Evolutionary conservation across 129 eudicot genomes (phyloP).

Genomic region (Tagetes erecta): DNA sequence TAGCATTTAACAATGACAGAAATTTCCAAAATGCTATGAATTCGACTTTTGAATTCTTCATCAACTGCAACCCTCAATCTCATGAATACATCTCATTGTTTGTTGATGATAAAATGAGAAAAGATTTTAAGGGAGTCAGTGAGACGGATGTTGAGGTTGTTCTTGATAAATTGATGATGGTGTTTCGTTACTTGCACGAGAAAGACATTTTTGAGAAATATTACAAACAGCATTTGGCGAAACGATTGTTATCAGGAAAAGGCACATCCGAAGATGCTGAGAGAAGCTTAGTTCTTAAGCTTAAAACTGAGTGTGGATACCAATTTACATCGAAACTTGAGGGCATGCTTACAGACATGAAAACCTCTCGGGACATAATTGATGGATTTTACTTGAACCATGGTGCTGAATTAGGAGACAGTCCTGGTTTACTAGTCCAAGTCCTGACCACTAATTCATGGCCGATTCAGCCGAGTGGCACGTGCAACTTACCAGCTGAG

Average conservation of each 20-base stretch:
- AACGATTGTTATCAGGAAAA: background rate
- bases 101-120: too few species aligned
- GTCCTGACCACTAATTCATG: background rate
- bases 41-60: too few species aligned
- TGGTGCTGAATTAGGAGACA: background rate
- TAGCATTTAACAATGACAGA: too few species aligned
- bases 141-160: too few species aligned
- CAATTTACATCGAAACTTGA: background rate
- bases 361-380: background rate
- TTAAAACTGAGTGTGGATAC: constrained; percentile 1
- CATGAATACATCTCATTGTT: too few species aligned
- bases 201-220: too few species aligned
- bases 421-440: background rate
- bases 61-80: too few species aligned
- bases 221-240: background rate
- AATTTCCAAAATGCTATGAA: too few species aligned
- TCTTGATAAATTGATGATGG: too few species aligned
- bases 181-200: too few species aligned
- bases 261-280: background rate
- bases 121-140: too few species aligned
- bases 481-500: background rate
- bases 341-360: constrained; percentile 5
- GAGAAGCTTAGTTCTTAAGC: background rate
- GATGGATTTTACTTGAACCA: background rate
- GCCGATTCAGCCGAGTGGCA: background rate